A percentile compares a stretch with the other conserved stretches of the same genome.
Conservation (phyloP, 305 asterid genomes). For the Plantago coronopus region DNA sequence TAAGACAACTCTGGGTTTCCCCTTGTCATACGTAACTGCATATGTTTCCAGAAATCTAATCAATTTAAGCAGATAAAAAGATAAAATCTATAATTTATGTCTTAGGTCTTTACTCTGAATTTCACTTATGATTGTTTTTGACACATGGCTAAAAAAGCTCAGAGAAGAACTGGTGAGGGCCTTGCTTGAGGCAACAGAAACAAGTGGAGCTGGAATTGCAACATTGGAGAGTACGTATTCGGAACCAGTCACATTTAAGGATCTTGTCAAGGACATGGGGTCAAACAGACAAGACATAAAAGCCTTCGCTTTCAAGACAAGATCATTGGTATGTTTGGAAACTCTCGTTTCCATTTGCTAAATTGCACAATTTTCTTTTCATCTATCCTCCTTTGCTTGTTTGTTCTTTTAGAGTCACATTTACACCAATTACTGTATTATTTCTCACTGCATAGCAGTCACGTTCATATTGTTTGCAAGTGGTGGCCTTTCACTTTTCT, state of each 20-base stretch:
- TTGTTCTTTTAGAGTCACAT: slow-evolving; percentile 10
- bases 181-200: slow-evolving; percentile 51
- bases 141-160: slow-evolving; percentile 53
- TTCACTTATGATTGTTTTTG: slow-evolving; percentile 26
- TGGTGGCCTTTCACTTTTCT: slow-evolving; percentile 2
- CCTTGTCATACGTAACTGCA: slow-evolving; percentile 2
- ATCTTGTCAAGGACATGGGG: slow-evolving; percentile 67
- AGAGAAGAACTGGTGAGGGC: slow-evolving; percentile 87
- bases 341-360: slow-evolving; percentile 14
- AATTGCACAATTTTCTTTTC: slow-evolving; percentile 3
- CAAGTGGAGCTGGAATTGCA: slow-evolving; percentile 25
- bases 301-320: slow-evolving; percentile 71
- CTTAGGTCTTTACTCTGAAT: slow-evolving; percentile 8
- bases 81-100: slow-evolving; percentile 8
- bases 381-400: slow-evolving; percentile 1
- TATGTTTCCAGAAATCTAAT: background rate
- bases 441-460: background rate
- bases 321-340: slow-evolving; percentile 54
- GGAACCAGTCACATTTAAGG: slow-evolving; percentile 52
- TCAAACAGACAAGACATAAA: slow-evolving; percentile 63
- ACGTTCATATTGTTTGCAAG: background rate
- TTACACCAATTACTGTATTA: slow-evolving; percentile 9
- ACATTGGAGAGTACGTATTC: slow-evolving; percentile 31
- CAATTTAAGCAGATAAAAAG: slow-evolving; percentile 1
- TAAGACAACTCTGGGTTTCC: background rate